Conservation (phyloP, 2,329 filamentous ascomycete species). For the Plenodomus lindquistii region DNA sequence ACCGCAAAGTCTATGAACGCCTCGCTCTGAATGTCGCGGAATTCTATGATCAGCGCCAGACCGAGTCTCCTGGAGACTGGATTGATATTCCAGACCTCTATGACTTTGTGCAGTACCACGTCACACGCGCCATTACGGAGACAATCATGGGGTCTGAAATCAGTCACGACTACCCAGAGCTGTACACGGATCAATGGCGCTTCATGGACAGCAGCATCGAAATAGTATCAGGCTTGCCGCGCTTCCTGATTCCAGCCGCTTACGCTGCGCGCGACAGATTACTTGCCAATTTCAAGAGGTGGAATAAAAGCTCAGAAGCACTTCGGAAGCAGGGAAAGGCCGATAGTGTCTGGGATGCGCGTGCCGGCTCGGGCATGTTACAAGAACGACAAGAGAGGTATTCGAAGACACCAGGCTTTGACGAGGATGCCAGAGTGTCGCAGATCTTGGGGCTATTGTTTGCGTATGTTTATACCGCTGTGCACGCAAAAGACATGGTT, state of each 20-base stretch:
- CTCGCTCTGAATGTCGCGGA: conserved; percentile 11
- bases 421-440: conserved; percentile 10
- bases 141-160: conserved; percentile 14
- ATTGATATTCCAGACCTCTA: conserved; percentile 14
- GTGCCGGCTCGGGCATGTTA: conserved; percentile 12
- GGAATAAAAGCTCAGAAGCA: conserved; percentile 5
- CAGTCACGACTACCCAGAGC: conserved; percentile 5
- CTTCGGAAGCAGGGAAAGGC: conserved; percentile 1
- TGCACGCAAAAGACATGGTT: background rate
- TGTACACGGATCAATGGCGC: conserved; percentile 16
- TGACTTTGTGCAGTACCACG: conserved; percentile 10
- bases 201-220: conserved; percentile 19
- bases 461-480: background rate
- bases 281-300: conserved; percentile 10
- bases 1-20: conserved; percentile 9
- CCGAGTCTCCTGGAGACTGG: conserved; percentile 2
- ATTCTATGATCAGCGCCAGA: background rate
- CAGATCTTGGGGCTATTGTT: conserved; percentile 19
- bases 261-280: conserved; percentile 18
- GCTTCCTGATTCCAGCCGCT: conserved; percentile 9
- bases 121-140: conserved; percentile 9
- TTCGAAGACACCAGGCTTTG: conserved; percentile 12
- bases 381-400: conserved; percentile 22
- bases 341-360: conserved; percentile 11
- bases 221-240: conserved; percentile 17